phyloP scores from a whole-genome alignment of 768 basidiomycete species.

The Chlorophyllum brunneum region DNA sequence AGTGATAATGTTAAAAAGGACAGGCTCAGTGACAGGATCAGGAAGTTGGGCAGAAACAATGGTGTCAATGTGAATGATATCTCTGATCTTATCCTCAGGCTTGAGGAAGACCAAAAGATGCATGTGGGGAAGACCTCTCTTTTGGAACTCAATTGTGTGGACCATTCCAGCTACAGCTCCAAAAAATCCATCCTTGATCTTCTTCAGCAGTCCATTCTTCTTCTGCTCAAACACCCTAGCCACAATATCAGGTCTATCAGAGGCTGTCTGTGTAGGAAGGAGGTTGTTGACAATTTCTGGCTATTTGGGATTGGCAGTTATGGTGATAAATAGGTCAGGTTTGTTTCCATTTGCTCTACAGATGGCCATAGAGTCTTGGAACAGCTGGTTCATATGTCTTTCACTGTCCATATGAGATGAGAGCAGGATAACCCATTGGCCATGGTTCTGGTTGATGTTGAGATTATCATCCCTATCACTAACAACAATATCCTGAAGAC shows the following conservation, averaged over 20 bases:
- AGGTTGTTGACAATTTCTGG: constrained; percentile 37
- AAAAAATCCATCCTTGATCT: constrained; percentile 36
- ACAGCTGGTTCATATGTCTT: constrained; percentile 35
- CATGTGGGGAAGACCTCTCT: constrained; percentile 50
- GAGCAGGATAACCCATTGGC: constrained; percentile 30
- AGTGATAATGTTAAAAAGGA: constrained; percentile 35
- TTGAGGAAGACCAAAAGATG: constrained; percentile 45
- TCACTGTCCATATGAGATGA: constrained; percentile 26
- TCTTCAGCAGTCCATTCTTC: constrained; percentile 29
- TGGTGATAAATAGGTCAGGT: constrained; percentile 44
- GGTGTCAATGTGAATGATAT: constrained; percentile 34
- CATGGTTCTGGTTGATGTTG: constrained; percentile 20
- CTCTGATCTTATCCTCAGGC: constrained; percentile 26
- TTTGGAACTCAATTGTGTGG: constrained; percentile 57
- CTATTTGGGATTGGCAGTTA: constrained; percentile 48
- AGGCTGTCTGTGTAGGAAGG: constrained; percentile 31
- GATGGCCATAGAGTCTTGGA: constrained; percentile 42
- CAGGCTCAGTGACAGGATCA: constrained; percentile 32
- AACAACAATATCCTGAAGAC: constrained; percentile 12
- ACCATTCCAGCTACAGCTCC: constrained; percentile 39
- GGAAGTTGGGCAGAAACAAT: constrained; percentile 40
- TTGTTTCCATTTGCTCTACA: constrained; percentile 29
- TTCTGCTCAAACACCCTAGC: constrained; percentile 42
- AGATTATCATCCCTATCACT: constrained; percentile 21
- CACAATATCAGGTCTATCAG: constrained; percentile 45